Evolutionary conservation across 1,284 basidiomycete species (phyloP).

Genomic region (Paramarasmius palmivorus): DNA sequence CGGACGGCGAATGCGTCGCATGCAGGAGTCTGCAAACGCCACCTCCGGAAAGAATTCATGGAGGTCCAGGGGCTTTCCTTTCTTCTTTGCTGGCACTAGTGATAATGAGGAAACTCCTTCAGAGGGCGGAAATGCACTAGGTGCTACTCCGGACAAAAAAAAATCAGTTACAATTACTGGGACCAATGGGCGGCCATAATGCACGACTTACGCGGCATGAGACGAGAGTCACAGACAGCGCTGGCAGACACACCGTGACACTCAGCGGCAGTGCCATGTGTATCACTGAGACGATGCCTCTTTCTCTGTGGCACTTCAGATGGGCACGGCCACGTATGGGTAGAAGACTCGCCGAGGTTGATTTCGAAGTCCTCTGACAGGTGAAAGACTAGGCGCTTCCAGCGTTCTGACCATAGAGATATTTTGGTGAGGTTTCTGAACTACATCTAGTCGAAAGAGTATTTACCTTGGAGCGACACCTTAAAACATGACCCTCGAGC

Average conservation of each 20-base stretch:
- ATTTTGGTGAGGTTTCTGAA: neutral
- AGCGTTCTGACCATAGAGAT: neutral
- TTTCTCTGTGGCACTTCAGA: neutral
- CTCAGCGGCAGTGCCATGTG: no score
- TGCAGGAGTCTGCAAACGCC: slow-evolving; percentile 15
- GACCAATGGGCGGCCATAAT: neutral
- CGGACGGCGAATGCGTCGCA: slow-evolving; percentile 20
- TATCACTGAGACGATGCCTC: no score
- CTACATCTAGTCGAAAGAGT: no score
- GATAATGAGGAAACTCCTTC: slow-evolving; percentile 9
- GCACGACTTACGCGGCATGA: neutral
- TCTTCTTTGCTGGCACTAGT: slow-evolving; percentile 10
- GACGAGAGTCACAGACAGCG: no score
- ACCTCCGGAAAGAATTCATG: slow-evolving; percentile 6
- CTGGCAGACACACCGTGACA: no score
- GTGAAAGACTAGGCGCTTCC: neutral
- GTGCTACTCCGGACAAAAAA: slow-evolving; percentile 18
- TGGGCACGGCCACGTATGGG: neutral
- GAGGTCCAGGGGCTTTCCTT: slow-evolving; percentile 8
- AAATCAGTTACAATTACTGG: neutral
- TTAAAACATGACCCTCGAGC: slow-evolving; percentile 3
- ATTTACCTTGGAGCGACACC: slow-evolving; percentile 9
- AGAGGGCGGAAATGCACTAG: slow-evolving; percentile 20
- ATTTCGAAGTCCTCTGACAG: neutral
- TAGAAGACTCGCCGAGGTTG: neutral